Percentiles rank a stretch among this genome's conserved stretches.
Evolutionary conservation across 73 alveolate species (phyloP).

Genomic region (Tetrahymena borealis): DNA sequence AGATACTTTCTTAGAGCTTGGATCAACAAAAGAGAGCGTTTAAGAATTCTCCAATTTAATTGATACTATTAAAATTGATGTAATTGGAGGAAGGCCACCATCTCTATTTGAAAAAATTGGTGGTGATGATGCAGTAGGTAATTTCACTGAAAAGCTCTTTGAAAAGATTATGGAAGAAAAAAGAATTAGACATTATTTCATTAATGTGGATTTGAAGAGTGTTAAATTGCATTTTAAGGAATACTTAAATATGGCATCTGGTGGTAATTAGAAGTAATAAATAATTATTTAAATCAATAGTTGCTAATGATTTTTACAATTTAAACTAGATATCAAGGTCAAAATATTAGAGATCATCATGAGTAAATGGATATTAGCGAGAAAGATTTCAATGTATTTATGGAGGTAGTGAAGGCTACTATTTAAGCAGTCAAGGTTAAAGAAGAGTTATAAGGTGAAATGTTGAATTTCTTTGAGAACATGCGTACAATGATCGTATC

Average conservation of each 20-base stretch:
- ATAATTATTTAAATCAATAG: not conserved
- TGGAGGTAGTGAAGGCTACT: not conserved
- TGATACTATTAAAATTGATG: not conserved
- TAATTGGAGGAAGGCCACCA: not conserved
- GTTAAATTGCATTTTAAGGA: not conserved
- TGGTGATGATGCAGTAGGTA: not conserved
- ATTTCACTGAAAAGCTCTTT: not conserved
- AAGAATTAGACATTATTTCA: not conserved
- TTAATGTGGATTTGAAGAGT: not conserved
- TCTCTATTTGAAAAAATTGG: not conserved
- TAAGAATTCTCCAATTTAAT: not conserved
- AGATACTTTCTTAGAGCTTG: not conserved
- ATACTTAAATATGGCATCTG: not conserved
- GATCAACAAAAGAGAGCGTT: not conserved
- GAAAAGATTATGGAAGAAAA: not conserved
- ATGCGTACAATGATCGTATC: not conserved
- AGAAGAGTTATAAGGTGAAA: not conserved
- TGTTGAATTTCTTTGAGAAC: not conserved
- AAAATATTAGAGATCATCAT: not conserved
- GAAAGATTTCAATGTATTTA: not conserved
- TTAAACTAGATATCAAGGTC: not conserved
- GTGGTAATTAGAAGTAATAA: not conserved
- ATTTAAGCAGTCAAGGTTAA: not conserved
- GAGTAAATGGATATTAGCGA: not conserved
- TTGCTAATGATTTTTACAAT: not conserved